Percentiles rank a stretch among this genome's conserved stretches.
Conservation (phyloP, 2,329 filamentous ascomycete species). For the Colletotrichum abscissum region DNA sequence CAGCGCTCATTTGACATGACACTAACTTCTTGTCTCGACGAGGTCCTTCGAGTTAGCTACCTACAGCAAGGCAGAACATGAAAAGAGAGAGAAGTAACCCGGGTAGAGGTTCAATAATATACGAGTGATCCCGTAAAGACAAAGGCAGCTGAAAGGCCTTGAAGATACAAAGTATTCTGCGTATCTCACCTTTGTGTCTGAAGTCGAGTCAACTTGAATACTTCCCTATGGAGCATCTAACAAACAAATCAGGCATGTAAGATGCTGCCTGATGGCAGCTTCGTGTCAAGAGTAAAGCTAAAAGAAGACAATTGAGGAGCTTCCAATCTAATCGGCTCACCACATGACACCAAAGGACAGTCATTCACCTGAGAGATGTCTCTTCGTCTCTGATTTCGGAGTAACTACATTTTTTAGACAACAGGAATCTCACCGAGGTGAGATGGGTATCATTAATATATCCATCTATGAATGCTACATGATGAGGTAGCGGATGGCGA, state of each 20-base stretch:
- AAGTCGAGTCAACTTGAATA: too few species aligned
- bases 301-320: too few species aligned
- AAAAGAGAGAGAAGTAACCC: not conserved
- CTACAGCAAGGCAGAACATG: not conserved
- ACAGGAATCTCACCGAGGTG: constrained; percentile 15
- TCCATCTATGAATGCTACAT: constrained; percentile 2
- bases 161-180: too few species aligned
- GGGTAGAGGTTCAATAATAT: not conserved
- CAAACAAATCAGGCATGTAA: too few species aligned
- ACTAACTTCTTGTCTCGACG: not conserved
- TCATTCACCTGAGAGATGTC: not conserved
- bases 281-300: too few species aligned
- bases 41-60: not conserved
- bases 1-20: not conserved
- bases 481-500: too few species aligned
- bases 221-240: too few species aligned
- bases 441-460: constrained; percentile 30
- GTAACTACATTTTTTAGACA: not conserved
- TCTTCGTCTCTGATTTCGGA: not conserved
- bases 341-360: not conserved
- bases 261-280: too few species aligned
- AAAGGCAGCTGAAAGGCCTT: too few species aligned
- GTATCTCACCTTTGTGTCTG: too few species aligned
- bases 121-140: too few species aligned
- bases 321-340: too few species aligned